Evolutionary conservation across 306 rosid genomes (phyloP).

Genomic region (Spatholobus suberectus): DNA sequence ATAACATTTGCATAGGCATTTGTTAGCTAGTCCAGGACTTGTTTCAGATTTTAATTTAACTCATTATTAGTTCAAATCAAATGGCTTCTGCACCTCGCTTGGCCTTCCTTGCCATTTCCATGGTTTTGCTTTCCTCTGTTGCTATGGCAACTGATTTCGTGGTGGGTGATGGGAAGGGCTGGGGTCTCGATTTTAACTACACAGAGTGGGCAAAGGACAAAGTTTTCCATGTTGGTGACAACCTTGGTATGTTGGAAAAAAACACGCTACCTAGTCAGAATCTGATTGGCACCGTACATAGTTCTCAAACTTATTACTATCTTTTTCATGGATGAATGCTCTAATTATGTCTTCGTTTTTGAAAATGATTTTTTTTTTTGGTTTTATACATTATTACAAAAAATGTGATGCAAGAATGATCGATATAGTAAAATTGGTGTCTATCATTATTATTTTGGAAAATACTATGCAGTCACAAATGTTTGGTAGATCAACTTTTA

Average conservation of each 20-base stretch:
- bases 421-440: too few relatives aligned
- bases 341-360: too few relatives aligned
- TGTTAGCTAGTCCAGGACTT: neutral
- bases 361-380: too few relatives aligned
- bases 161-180: constrained; percentile 57
- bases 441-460: too few relatives aligned
- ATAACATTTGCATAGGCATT: constrained; percentile 18
- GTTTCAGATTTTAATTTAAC: neutral
- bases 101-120: constrained; percentile 39
- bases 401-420: too few relatives aligned
- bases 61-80: neutral
- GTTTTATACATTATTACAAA: too few relatives aligned
- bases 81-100: constrained; percentile 48
- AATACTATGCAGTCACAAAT: too few relatives aligned
- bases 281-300: too few relatives aligned
- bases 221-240: constrained; percentile 55
- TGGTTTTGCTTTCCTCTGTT: constrained; percentile 48
- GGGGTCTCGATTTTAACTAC: constrained; percentile 46
- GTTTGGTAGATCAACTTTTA: too few relatives aligned
- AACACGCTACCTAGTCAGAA: too few relatives aligned
- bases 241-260: constrained; percentile 35
- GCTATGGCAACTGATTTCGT: constrained; percentile 49
- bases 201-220: constrained; percentile 50
- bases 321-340: too few relatives aligned
- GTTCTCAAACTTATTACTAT: neutral